Evolutionary conservation across 1,284 basidiomycete genomes (phyloP), one percentile per base, ranked within the genome.

Genomic region (Fomitopsis betulina): DNA sequence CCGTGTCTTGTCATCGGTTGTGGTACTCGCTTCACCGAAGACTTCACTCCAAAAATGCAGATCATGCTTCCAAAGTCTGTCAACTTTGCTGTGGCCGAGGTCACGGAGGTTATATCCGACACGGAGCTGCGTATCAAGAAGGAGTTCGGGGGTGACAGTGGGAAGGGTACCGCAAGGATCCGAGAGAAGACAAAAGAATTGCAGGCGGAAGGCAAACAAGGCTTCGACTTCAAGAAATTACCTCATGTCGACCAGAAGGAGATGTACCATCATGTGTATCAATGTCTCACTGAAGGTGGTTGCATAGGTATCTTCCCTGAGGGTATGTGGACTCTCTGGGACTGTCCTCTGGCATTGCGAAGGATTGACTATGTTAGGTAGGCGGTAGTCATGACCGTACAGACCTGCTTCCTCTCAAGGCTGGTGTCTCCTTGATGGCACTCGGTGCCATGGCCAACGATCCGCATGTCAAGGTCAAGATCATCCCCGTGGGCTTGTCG

Each of bases 381-480:
- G 93, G 95, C 65, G 96, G 96, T 58, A 97, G 95, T 58, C 96
- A 98, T 73, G 96, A 98, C 75, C 88, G 96, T 40, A 96, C 93
- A 17, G 95, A 98, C 71, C 83, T 98, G 56, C 81, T 98, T 38
- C 96, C 96, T 1, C 81, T 98, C 50, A 98, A 98, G 75, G 96
- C 96, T 21, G 96, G 96, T 5, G 94, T 98, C 51, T 91, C 94
- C 1, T 84, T 98, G 65, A 98, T 98, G 95, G 94, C 96, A n/a
- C 82, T 98, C 5, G 96, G 96, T 37, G 95, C 96, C 1, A 96
- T 98, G 93, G 91, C 93, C 3, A 89, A 91, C 61, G 85, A 98
- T 71, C 87, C 94, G n/a, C 83, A 78, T 54, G 79, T 94, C 54
- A 86, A 87, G 65, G 94, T 98, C 67, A 93, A 93, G 72, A 93